Base-by-base conservation (phyloP, 345 rosid species). In the Combretum micranthum region DNA sequence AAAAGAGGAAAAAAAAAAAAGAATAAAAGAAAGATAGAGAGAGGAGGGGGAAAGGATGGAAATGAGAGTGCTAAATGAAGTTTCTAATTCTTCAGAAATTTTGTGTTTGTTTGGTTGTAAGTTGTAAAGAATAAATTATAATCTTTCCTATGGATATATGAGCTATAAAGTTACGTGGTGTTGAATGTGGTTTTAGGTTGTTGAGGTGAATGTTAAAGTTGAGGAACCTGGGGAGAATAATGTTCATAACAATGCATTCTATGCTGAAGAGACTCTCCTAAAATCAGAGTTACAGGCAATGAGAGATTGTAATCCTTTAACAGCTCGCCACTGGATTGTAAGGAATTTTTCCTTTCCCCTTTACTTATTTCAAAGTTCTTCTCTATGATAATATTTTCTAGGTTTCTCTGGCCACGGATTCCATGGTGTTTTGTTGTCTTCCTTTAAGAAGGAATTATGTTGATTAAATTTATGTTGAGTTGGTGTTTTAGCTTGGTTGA, bases 281-380 rank as follows among this genome's bases (percentile, higher is more conserved):
- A 77, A 54, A 70, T 77, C 88, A 1, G 97, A 90, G 68, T 60
- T 73, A 72, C 70, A 79, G 75, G 95, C 92, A 16, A 86, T 66
- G 90, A 78, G 92, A 62, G 90, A 83, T 54, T 86, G 95, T 66
- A 80, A 84, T 67, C 85, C 95, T 53, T 60, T 77, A 62, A 56
- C 84, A 13, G 97, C 92, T 50, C 87, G 97, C 69, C 90, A 84
- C 53, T 90, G 97, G 97, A 84, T 84, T 67, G 97, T 86, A 81
- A 77, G 95, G 32, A 61, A 44, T 51, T 47, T 55, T 48, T 58
- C 18, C 14, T 53, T 53, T 50, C 42, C 16, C 22, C 20, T 45
- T 50, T 50, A n/a, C 25, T 2, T 50, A 21, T 37, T 52, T 19
- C 20, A 7, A 32, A 39, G 15, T 20, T 19, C 6, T 17, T 54